Evolutionary conservation across 805 yeast genomes (phyloP).

Genomic region (Ascoidea rubescens): DNA sequence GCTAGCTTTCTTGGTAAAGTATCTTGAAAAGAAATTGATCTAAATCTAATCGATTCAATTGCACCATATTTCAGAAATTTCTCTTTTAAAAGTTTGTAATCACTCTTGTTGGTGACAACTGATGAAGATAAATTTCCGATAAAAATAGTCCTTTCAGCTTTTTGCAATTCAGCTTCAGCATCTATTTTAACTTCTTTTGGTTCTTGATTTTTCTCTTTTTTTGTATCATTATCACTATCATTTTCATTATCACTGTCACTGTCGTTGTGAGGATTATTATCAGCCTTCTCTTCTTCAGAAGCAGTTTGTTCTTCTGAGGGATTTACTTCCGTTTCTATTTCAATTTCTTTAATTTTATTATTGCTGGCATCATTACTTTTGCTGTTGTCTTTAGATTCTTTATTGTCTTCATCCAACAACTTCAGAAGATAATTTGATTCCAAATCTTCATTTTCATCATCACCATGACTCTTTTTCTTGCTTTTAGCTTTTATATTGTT

Average conservation of each 20-base stretch:
- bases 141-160: constrained; percentile 76
- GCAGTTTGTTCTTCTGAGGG: neutral
- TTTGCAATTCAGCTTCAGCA: constrained; percentile 50
- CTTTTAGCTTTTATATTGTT: neutral
- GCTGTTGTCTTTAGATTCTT: constrained; percentile 5
- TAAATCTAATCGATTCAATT: constrained; percentile 70
- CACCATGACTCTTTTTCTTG: constrained; percentile 5
- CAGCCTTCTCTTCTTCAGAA: constrained; percentile 1
- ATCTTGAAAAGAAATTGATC: constrained; percentile 84
- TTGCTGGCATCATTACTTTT: constrained; percentile 1
- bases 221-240: neutral
- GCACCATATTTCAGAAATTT: constrained; percentile 31
- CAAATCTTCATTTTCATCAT: constrained; percentile 11
- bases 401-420: constrained; percentile 5
- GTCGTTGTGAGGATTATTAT: neutral
- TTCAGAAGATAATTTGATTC: constrained; percentile 8
- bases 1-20: constrained; percentile 88
- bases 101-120: constrained; percentile 49
- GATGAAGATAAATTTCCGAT: constrained; percentile 69
- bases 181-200: neutral
- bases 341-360: constrained; percentile 7
- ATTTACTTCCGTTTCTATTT: neutral
- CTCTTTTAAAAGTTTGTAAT: constrained; percentile 50
- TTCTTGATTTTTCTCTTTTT: no score
- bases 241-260: neutral